Percentiles rank a stretch among this genome's conserved stretches.
phyloP scores from a whole-genome alignment of 2,329 filamentous ascomycete genomes.

The Penicillium verrucosum region DNA sequence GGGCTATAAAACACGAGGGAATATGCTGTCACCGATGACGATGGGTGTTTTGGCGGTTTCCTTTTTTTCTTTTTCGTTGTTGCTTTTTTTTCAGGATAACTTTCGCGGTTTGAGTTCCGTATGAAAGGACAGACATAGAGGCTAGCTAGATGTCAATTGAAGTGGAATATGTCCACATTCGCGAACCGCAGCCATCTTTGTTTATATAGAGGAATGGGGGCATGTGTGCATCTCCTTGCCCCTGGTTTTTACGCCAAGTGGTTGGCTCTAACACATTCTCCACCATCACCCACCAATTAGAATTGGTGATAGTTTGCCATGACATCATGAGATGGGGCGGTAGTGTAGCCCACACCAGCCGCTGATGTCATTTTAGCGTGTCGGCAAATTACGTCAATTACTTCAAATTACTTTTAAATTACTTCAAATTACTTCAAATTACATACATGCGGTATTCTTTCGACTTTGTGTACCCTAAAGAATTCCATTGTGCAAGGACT shows the following conservation, averaged over 20 bases:
- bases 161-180: background rate
- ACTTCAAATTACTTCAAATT: background rate
- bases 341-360: conserved; percentile 9
- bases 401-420: background rate
- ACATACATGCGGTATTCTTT: background rate
- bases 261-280: background rate
- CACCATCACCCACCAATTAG: conserved; percentile 18
- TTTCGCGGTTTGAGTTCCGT: background rate
- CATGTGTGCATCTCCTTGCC: conserved; percentile 1
- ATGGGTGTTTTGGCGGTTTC: conserved; percentile 5
- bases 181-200: conserved; percentile 7
- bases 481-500: background rate
- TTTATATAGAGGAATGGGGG: conserved; percentile 18
- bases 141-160: background rate
- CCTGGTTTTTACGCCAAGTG: conserved; percentile 14
- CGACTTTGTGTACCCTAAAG: background rate
- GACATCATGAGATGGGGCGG: conserved; percentile 15
- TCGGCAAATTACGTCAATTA: background rate
- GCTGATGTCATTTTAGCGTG: conserved; percentile 20
- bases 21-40: conserved; percentile 27
- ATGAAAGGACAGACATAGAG: background rate
- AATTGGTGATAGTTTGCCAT: background rate
- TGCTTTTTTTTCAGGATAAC: background rate
- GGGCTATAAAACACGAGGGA: conserved; percentile 7
- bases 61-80: background rate